Evolutionary conservation across 352 stramenopile species (phyloP).

Genomic region (Phytophthora sp.): DNA sequence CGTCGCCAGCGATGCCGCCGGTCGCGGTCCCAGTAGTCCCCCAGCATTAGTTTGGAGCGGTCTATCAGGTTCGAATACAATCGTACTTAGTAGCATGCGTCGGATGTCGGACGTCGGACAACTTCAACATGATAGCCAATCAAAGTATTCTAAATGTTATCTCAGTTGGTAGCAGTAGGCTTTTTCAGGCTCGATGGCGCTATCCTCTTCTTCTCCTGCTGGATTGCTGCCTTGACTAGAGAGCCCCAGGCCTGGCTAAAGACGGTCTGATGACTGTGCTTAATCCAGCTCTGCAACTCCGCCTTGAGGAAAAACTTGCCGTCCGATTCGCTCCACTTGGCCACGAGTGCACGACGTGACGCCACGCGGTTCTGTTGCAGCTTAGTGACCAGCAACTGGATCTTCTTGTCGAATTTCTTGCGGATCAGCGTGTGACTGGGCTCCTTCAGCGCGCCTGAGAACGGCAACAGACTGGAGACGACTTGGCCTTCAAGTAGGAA

Average conservation of each 20-base stretch:
- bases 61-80: too few species aligned
- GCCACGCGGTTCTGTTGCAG: constrained; percentile 59
- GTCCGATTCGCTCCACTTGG: constrained; percentile 47
- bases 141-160: too few species aligned
- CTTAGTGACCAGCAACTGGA: constrained; percentile 74
- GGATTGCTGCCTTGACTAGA: constrained; percentile 37
- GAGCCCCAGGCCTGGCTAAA: constrained; percentile 58
- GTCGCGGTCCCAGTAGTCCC: constrained; percentile 16
- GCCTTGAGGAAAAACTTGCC: constrained; percentile 51
- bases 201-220: constrained; percentile 27
- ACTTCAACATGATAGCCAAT: too few species aligned
- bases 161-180: too few species aligned
- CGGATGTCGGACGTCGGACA: too few species aligned
- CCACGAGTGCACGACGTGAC: constrained; percentile 46
- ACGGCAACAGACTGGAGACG: constrained; percentile 72
- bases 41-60: constrained; percentile 10
- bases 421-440: constrained; percentile 92
- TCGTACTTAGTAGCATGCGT: too few species aligned
- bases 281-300: constrained; percentile 68
- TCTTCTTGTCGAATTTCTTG: constrained; percentile 90
- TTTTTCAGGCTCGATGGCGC: constrained; percentile 5
- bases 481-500: constrained; percentile 80
- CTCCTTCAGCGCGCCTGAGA: constrained; percentile 87
- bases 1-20: constrained; percentile 20
- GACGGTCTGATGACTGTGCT: constrained; percentile 51